A percentile compares a stretch with the other conserved stretches of the same genome.
These are phyloP conservation scores for Alternaria ethzedia DNA, from an alignment of 2,329 filamentous ascomycete genomes.

Conservation along the genomic window DNA sequence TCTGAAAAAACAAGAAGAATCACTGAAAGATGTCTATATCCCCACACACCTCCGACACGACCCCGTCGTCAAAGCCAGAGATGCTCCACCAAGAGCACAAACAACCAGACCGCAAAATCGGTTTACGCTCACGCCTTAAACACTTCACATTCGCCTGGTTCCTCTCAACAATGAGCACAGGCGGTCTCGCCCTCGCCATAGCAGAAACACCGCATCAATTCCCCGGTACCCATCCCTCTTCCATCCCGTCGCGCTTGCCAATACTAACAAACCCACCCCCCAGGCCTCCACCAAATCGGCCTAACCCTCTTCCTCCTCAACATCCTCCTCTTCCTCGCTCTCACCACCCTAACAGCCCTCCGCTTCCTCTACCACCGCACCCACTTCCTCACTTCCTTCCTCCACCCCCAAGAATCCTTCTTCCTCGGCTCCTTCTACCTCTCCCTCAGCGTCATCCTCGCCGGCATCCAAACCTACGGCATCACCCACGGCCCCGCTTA, in stretches of 20 bases:
- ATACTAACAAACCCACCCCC: constrained; percentile 14
- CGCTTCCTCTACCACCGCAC: constrained; percentile 51
- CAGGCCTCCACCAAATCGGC: constrained; percentile 57
- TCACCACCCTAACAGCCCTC: constrained; percentile 32
- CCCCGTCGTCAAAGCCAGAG: background rate
- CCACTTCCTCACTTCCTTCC: constrained; percentile 52
- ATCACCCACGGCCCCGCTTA: constrained; percentile 38
- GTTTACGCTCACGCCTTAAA: constrained; percentile 30
- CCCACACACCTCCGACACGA: background rate
- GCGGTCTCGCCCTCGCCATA: constrained; percentile 53
- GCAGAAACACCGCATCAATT: constrained; percentile 52
- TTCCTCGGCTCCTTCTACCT: constrained; percentile 54
- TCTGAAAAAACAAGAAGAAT: background rate
- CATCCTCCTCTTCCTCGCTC: constrained; percentile 51
- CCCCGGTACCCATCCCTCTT: constrained; percentile 15
- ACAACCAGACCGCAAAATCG: background rate
- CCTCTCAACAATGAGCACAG: constrained; percentile 55
- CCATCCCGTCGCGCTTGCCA: background rate
- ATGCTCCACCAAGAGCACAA: background rate
- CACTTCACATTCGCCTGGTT: constrained; percentile 57
- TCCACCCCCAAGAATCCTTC: constrained; percentile 56
- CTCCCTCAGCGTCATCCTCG: constrained; percentile 45
- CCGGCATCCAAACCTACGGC: constrained; percentile 44
- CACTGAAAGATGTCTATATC: background rate
- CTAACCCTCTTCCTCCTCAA: constrained; percentile 58